Percentiles rank a stretch among this genome's conserved stretches.
phyloP scores from a whole-genome alignment of 2,329 filamentous ascomycete species.

The Scopulariopsis brevicaulis region DNA sequence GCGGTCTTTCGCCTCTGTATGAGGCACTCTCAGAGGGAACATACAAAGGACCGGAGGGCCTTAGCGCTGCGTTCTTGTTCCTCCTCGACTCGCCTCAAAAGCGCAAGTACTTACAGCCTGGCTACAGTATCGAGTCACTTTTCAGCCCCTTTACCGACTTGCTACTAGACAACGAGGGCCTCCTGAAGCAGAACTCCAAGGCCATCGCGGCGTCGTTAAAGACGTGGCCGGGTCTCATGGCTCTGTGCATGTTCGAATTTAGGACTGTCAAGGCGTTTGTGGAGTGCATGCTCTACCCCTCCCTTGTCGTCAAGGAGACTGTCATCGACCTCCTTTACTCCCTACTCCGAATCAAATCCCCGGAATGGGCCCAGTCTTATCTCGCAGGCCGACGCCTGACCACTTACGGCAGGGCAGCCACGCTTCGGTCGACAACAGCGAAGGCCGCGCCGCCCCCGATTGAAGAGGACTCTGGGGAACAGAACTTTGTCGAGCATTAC shows the following conservation, averaged over 20 bases:
- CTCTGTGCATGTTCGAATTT: constrained; percentile 79
- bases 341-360: constrained; percentile 76
- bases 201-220: constrained; percentile 87
- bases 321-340: constrained; percentile 80
- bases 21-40: constrained; percentile 83
- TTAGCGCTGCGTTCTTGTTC: constrained; percentile 80
- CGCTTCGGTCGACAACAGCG: constrained; percentile 52
- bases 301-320: constrained; percentile 52
- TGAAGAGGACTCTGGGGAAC: constrained; percentile 58
- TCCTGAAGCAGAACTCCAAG: constrained; percentile 76
- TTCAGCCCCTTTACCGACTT: constrained; percentile 93
- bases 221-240: constrained; percentile 88
- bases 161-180: constrained; percentile 41
- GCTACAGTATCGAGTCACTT: constrained; percentile 78
- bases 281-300: constrained; percentile 49
- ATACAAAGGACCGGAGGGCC: constrained; percentile 84
- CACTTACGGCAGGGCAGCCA: constrained; percentile 90
- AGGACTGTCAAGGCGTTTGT: constrained; percentile 71
- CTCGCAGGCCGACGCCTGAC: constrained; percentile 85
- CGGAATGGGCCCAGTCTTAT: constrained; percentile 92
- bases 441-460: constrained; percentile 41
- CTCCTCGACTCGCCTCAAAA: constrained; percentile 75
- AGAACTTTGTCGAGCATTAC: constrained; percentile 89
- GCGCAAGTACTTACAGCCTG: constrained; percentile 72
- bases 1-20: constrained; percentile 78